Percentiles rank a stretch among this genome's conserved stretches.
These are phyloP conservation scores for Candolleomyces aberdarensis DNA, from an alignment of 768 basidiomycete species.

Conservation along the genomic window DNA sequence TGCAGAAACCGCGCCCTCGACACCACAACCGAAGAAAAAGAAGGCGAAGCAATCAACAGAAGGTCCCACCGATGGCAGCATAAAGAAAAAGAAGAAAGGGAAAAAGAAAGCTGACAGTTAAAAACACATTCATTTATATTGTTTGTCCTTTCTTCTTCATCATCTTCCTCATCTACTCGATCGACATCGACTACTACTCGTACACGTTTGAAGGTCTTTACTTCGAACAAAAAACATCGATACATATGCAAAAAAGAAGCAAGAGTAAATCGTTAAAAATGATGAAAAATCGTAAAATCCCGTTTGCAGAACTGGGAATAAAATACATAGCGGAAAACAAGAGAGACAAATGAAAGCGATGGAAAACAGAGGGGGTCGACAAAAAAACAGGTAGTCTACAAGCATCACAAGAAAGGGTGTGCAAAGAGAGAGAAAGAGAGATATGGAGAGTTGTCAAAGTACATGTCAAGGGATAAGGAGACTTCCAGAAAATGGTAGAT, in stretches of 20 bases:
- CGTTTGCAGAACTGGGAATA: background rate
- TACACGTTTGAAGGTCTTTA: background rate
- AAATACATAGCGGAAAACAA: background rate
- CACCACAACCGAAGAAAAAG: constrained; percentile 12
- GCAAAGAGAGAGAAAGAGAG: no score
- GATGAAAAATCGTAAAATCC: background rate
- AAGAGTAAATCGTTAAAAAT: background rate
- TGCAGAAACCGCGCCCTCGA: constrained; percentile 1
- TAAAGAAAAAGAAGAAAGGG: constrained; percentile 35
- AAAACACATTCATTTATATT: background rate
- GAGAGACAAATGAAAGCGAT: background rate
- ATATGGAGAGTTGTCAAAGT: no score
- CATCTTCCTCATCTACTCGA: background rate
- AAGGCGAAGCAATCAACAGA: constrained; percentile 3
- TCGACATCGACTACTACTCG: background rate
- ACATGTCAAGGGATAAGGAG: no score
- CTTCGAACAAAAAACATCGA: background rate
- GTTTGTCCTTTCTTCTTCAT: background rate
- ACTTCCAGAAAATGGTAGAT: no score
- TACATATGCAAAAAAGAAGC: background rate
- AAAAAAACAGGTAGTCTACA: background rate
- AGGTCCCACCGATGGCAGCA: constrained; percentile 1
- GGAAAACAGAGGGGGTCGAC: background rate
- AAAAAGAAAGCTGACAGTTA: constrained; percentile 19
- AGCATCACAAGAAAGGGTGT: background rate